Percentiles rank a stretch among this genome's conserved stretches.
These are phyloP conservation scores for Fusarium penzigii DNA, from an alignment of 2,329 filamentous ascomycete species.

Conservation along the genomic window DNA sequence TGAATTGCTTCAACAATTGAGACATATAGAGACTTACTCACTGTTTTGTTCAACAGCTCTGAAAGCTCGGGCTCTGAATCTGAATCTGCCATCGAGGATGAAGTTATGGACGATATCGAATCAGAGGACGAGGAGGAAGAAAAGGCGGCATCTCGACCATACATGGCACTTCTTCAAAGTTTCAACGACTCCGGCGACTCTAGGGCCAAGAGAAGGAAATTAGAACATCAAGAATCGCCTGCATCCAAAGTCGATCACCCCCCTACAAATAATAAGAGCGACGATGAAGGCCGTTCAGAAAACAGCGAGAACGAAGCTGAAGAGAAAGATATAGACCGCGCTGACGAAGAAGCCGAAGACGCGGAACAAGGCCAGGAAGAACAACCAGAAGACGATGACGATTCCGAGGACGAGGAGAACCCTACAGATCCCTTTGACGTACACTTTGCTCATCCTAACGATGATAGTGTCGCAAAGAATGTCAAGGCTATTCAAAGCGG, in stretches of 20 bases:
- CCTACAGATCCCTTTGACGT: conserved; percentile 72
- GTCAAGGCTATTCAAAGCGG: conserved; percentile 51
- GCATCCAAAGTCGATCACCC: conserved; percentile 22
- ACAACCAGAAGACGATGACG: conserved; percentile 30
- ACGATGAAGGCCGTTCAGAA: conserved; percentile 7
- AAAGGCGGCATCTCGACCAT: conserved; percentile 49
- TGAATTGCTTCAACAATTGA: too few relatives aligned
- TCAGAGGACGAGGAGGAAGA: conserved; percentile 49
- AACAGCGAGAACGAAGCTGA: conserved; percentile 45
- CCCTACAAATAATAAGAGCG: conserved; percentile 7
- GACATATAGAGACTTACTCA: conserved; percentile 1
- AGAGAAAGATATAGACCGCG: conserved; percentile 45
- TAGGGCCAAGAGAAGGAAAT: conserved; percentile 58
- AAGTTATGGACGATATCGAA: conserved; percentile 39
- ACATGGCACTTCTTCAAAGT: conserved; percentile 60
- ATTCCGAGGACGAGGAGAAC: conserved; percentile 55
- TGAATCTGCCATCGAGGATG: conserved; percentile 35
- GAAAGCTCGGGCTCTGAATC: conserved; percentile 31
- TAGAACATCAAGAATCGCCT: conserved; percentile 41
- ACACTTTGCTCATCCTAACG: conserved; percentile 73
- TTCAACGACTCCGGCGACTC: conserved; percentile 48
- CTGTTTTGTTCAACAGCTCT: conserved; percentile 7
- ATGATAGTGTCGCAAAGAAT: conserved; percentile 57
- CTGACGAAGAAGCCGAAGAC: conserved; percentile 31
- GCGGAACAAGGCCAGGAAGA: conserved; percentile 29